Conservation (phyloP, 352 stramenopile species). For the Saprolegnia diclina region DNA sequence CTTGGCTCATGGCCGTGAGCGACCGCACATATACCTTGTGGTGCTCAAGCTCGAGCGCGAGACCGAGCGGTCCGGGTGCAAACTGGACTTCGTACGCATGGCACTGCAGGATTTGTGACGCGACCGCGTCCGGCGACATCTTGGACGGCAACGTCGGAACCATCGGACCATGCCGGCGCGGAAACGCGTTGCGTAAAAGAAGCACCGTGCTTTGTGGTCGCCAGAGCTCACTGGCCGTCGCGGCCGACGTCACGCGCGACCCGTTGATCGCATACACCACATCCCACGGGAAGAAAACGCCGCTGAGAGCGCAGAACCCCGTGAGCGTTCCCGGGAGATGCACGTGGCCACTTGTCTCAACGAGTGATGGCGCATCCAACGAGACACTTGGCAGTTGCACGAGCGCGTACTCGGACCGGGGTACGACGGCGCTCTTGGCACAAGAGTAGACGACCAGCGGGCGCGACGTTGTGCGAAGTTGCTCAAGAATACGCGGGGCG, state of each 20-base stretch:
- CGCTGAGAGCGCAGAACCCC: neutral
- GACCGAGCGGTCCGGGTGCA: conserved; percentile 56
- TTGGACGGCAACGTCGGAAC: neutral
- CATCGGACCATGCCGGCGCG: neutral
- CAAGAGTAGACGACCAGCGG: neutral
- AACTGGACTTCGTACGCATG: conserved; percentile 55
- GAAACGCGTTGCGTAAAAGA: conserved; percentile 4
- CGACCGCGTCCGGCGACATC: neutral
- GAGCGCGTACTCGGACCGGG: neutral
- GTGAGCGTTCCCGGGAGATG: neutral
- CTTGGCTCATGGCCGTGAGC: conserved; percentile 66
- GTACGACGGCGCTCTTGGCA: neutral
- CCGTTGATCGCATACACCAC: conserved; percentile 23
- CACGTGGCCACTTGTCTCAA: neutral
- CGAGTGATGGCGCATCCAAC: neutral
- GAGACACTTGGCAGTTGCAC: neutral
- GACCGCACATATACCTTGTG: conserved; percentile 71
- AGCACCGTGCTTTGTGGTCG: conserved; percentile 9
- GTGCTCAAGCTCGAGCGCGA: conserved; percentile 64
- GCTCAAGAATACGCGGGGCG: neutral
- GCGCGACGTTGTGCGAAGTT: neutral
- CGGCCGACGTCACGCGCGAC: neutral
- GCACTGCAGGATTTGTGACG: neutral
- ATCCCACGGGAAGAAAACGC: conserved; percentile 16
- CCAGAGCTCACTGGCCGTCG: conserved; percentile 1